phyloP scores from a whole-genome alignment of 257 asterid genomes.

The Petunia axillaris region DNA sequence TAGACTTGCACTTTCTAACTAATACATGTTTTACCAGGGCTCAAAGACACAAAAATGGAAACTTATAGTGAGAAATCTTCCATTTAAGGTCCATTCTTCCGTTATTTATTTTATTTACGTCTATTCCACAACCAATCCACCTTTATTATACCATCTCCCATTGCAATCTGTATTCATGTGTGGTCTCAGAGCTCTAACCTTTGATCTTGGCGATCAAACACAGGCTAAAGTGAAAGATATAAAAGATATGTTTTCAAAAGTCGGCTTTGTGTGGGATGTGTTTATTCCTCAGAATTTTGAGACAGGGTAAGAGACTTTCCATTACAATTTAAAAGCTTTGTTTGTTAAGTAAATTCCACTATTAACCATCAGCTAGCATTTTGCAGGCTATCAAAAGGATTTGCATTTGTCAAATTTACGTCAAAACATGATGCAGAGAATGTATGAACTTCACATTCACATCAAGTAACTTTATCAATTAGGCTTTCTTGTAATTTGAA shows the following conservation, averaged over 20 bases:
- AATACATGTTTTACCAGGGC: constrained; percentile 61
- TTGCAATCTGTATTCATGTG: constrained; percentile 15
- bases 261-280: constrained; percentile 92
- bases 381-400: constrained; percentile 83
- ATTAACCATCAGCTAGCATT: constrained; percentile 27
- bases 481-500: background rate
- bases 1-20: constrained; percentile 14
- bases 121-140: background rate
- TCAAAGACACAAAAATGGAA: constrained; percentile 93
- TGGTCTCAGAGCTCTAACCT: constrained; percentile 23
- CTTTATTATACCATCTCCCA: constrained; percentile 4
- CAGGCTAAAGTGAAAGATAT: constrained; percentile 81
- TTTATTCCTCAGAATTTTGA: constrained; percentile 80
- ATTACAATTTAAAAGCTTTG: background rate
- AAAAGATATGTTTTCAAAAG: constrained; percentile 69
- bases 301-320: constrained; percentile 57
- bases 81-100: constrained; percentile 72
- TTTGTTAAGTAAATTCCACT: constrained; percentile 1
- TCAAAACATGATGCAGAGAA: constrained; percentile 86
- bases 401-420: constrained; percentile 91
- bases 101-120: constrained; percentile 18
- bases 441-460: constrained; percentile 40
- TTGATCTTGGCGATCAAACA: constrained; percentile 34
- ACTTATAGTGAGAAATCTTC: constrained; percentile 90
- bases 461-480: background rate